phyloP scores from a whole-genome alignment of 495 filamentous ascomycete species.

The Cercophora sp. region DNA sequence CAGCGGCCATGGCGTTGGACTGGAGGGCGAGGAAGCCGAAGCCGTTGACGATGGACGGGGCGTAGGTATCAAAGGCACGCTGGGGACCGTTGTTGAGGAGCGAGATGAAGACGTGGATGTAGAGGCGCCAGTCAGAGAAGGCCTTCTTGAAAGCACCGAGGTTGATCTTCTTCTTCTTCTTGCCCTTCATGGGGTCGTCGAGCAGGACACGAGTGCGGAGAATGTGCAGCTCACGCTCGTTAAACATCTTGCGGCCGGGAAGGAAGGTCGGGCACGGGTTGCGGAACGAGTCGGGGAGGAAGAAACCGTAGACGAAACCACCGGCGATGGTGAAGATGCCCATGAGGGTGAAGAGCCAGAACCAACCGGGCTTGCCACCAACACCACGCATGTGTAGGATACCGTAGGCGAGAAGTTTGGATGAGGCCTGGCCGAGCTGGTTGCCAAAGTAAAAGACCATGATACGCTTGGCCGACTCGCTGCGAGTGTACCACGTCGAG shows the following conservation, averaged over 20 bases:
- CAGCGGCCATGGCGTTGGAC: conserved; percentile 50
- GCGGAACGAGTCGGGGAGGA: conserved; percentile 51
- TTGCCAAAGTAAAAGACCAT: conserved; percentile 56
- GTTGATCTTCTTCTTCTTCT: conserved; percentile 28
- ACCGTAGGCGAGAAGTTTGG: conserved; percentile 30
- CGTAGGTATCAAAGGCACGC: conserved; percentile 43
- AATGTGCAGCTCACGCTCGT: conserved; percentile 35
- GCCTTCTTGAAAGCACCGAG: conserved; percentile 24
- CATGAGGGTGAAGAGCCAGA: conserved; percentile 57
- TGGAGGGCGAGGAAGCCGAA: conserved; percentile 45
- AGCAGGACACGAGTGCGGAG: conserved; percentile 33
- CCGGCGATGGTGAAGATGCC: conserved; percentile 51
- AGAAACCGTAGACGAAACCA: conserved; percentile 46
- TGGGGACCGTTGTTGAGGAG: conserved; percentile 37
- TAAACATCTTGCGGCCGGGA: conserved; percentile 33
- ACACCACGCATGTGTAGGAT: conserved; percentile 43
- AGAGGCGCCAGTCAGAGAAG: conserved; percentile 35
- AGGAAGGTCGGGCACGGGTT: conserved; percentile 42
- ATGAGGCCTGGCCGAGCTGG: conserved; percentile 48
- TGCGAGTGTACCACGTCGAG: conserved; percentile 58
- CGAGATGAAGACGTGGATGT: conserved; percentile 41
- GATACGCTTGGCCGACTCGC: conserved; percentile 53
- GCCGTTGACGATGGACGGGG: conserved; percentile 38
- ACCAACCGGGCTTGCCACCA: conserved; percentile 52
- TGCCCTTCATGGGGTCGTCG: conserved; percentile 38